These are phyloP conservation scores for Backusella parvicylindrica DNA, from an alignment of 192 early-diverging fungal species.

Conservation along the genomic window DNA sequence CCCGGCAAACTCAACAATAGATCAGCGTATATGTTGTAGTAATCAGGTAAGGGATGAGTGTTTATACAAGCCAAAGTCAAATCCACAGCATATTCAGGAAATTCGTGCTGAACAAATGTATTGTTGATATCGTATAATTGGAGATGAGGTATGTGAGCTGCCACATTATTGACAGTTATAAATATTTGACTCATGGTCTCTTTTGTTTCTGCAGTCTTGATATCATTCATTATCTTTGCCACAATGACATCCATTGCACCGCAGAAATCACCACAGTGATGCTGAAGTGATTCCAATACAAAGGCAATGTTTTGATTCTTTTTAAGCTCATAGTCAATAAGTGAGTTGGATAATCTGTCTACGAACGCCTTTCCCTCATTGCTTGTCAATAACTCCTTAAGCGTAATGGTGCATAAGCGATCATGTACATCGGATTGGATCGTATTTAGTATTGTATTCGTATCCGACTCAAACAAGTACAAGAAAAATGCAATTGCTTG, in stretches of 20 bases:
- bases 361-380: background rate
- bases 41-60: background rate
- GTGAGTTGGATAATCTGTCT: background rate
- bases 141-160: background rate
- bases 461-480: background rate
- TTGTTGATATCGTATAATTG: background rate
- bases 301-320: background rate
- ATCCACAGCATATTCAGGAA: background rate
- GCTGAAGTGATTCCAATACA: background rate
- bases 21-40: background rate
- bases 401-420: background rate
- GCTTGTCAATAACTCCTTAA: background rate
- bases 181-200: background rate
- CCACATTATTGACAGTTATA: background rate
- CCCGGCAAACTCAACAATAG: background rate
- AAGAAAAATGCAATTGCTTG: background rate
- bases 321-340: background rate
- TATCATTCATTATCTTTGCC: background rate
- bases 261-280: background rate
- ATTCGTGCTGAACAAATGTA: background rate
- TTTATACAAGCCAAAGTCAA: background rate
- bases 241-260: background rate
- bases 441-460: background rate
- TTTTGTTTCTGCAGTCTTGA: background rate
- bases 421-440: background rate